Base-by-base conservation (phyloP, 1,284 basidiomycete species). In the Amylostereum areolatum region DNA sequence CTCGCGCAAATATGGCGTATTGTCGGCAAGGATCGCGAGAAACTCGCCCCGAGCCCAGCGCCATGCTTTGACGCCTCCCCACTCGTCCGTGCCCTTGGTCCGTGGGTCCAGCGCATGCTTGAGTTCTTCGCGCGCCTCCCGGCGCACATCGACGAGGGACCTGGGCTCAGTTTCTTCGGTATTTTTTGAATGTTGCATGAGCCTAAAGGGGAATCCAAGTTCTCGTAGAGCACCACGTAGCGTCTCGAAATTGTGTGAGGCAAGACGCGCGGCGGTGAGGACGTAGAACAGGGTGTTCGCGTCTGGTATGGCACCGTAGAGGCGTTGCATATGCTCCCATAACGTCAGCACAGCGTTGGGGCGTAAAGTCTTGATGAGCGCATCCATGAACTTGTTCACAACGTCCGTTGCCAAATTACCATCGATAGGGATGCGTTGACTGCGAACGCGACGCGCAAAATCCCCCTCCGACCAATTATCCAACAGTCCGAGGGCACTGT, bases 261-360 rank as follows among this genome's bases (percentile, higher is more conserved):
- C 77, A 12, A 74, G 65, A 2, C 80, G 68, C 0, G 81, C 82
- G 0, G 80, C 70, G 43, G 79, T 73, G 36, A 90, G 72, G 11
- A 91, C 59, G 47, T 83, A 71, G 37, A 72, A 70, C 48, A 91
- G 71, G 30, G 82, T 77, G 40, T 66, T 62, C 2, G 69, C 62
- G 49, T 84, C 76, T 0, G 83, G 84, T 1, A 64, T 57, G 1
- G 83, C 67, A 6, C 66, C 71, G 60, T 83, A 90, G 3, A 85
- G 57, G 0, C 61, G 50, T 1, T 67, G 65, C 65, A 86, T 74
- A 12, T 75, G 59, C 24, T 81, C 78, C 80, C 83, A 90, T 5
- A 89, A 56, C 39, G 67, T 67, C 59, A 83, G 84, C 2, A 83
- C 73, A 2, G 74, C 62, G 55, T 84, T 82, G 0, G 81, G 83